These are phyloP conservation scores for Astrephomene gubernaculifera DNA, from an alignment of 139 green algal genomes.

Conservation along the genomic window DNA sequence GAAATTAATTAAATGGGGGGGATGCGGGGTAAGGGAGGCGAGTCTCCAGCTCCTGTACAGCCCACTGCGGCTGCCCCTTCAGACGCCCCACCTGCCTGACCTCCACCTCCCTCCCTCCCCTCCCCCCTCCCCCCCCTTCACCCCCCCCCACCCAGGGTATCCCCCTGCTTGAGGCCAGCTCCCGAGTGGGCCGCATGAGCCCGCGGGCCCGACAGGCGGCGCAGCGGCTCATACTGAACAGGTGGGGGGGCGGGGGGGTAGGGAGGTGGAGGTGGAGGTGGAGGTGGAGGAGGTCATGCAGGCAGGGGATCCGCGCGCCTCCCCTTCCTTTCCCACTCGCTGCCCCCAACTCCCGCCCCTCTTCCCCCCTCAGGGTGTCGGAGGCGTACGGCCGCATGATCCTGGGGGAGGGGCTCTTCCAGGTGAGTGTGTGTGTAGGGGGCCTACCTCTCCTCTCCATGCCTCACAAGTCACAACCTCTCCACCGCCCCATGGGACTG, in stretches of 20 bases:
- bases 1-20: neutral
- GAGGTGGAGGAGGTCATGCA: too few relatives aligned
- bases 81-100: neutral
- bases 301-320: too few relatives aligned
- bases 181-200: slow-evolving; percentile 48
- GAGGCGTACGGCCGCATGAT: slow-evolving; percentile 97
- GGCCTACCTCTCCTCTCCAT: neutral
- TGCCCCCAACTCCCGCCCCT: neutral
- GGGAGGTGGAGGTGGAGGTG: too few relatives aligned
- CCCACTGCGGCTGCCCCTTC: neutral
- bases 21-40: neutral
- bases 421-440: slow-evolving; percentile 51
- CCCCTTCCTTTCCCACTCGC: too few relatives aligned
- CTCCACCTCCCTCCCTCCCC: neutral
- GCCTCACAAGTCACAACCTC: too few relatives aligned
- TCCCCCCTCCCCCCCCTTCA: neutral
- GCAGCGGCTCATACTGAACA: slow-evolving; percentile 63
- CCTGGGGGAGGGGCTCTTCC: slow-evolving; percentile 90
- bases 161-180: slow-evolving; percentile 61
- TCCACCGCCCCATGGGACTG: too few relatives aligned
- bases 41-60: neutral
- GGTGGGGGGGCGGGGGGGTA: slow-evolving; percentile 10
- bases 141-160: slow-evolving; percentile 56
- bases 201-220: slow-evolving; percentile 54
- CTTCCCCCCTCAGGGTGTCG: slow-evolving; percentile 62